phyloP scores from a whole-genome alignment of 1,284 basidiomycete genomes.

The Pulveroboletus ridleyi region DNA sequence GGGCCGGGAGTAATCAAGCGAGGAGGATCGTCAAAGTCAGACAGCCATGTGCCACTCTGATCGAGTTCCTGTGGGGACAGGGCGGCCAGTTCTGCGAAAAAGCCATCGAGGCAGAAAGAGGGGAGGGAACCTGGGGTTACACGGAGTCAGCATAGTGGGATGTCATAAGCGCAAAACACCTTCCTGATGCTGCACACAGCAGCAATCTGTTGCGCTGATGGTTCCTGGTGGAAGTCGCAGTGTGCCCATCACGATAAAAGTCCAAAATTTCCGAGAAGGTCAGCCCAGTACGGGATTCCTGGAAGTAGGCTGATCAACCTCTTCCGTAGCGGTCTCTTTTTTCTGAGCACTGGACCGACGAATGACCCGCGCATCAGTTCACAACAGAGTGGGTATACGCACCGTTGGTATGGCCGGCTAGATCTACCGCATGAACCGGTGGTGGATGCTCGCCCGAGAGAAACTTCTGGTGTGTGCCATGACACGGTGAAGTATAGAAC shows the following conservation, averaged over 20 bases:
- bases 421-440: too few relatives aligned
- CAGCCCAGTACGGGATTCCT: constrained; percentile 8
- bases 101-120: constrained; percentile 47
- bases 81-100: constrained; percentile 55
- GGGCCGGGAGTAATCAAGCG: constrained; percentile 46
- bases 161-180: too few relatives aligned
- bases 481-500: too few relatives aligned
- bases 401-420: too few relatives aligned
- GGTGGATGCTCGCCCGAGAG: too few relatives aligned
- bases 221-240: constrained; percentile 28
- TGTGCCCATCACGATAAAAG: constrained; percentile 25
- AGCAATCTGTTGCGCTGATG: too few relatives aligned
- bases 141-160: neutral
- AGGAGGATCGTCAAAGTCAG: constrained; percentile 47
- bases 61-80: constrained; percentile 46
- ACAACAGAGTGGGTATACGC: neutral
- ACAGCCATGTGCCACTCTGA: constrained; percentile 44
- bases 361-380: neutral
- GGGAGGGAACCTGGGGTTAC: constrained; percentile 49
- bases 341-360: neutral
- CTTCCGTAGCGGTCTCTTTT: constrained; percentile 14
- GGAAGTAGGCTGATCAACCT: constrained; percentile 23
- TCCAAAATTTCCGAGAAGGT: constrained; percentile 26
- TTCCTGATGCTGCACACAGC: too few relatives aligned
- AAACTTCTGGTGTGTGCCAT: too few relatives aligned